A percentile compares a stretch with the other conserved stretches of the same genome.
These are phyloP conservation scores for Polytrichum formosum DNA, from an alignment of 225 moss, liverwort and hornwort species.

Conservation along the genomic window DNA sequence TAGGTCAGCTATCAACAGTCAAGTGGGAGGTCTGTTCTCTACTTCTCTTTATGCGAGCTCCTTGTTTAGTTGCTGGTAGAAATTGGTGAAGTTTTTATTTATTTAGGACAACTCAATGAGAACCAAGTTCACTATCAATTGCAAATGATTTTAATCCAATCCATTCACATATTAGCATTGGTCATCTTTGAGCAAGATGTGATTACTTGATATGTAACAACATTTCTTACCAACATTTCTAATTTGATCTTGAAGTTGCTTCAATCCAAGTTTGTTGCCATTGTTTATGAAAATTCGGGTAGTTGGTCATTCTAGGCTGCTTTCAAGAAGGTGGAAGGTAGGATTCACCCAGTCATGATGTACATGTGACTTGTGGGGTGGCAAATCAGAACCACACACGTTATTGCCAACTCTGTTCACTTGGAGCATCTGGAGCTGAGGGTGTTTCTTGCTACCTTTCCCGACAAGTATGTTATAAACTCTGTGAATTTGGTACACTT, in stretches of 20 bases:
- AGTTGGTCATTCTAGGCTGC: no score
- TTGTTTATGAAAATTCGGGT: no score
- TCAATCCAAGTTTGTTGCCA: no score
- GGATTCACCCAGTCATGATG: not conserved
- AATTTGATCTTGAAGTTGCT: no score
- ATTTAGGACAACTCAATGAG: no score
- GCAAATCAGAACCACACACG: slow-evolving; percentile 41
- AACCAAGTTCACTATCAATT: no score
- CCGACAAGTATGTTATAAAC: slow-evolving; percentile 41
- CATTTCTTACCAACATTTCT: no score
- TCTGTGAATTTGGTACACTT: not conserved
- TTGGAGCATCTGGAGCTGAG: slow-evolving; percentile 22
- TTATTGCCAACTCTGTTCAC: slow-evolving; percentile 40
- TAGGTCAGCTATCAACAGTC: slow-evolving; percentile 66
- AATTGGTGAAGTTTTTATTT: not conserved
- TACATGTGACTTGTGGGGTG: slow-evolving; percentile 9
- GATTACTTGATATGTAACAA: no score
- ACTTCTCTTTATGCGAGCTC: slow-evolving; percentile 58
- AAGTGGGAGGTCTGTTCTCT: slow-evolving; percentile 96
- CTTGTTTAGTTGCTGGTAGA: slow-evolving; percentile 41
- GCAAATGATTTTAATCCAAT: no score
- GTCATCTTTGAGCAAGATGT: no score
- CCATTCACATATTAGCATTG: no score
- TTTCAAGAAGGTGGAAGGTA: not conserved
- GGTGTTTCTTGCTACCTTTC: slow-evolving; percentile 51